Evolutionary conservation across 495 filamentous ascomycete genomes (phyloP).

Genomic region (Xylaria grammica): DNA sequence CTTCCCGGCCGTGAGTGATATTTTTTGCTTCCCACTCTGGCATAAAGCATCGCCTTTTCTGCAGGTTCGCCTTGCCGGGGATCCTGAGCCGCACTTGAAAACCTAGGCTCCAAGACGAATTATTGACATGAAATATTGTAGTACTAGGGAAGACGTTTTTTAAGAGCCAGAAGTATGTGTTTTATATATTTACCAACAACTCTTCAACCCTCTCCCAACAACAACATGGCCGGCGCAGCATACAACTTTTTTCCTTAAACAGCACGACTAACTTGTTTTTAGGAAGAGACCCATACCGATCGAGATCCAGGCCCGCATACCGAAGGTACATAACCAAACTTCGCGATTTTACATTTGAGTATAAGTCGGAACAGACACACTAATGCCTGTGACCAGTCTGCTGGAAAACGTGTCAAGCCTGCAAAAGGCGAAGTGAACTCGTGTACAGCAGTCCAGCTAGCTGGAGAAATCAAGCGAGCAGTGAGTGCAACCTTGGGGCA

Average conservation of each 20-base stretch:
- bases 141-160: conserved; percentile 26
- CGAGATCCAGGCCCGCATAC: conserved; percentile 65
- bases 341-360: background rate
- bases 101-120: background rate
- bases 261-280: conserved; percentile 70
- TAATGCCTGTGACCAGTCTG: conserved; percentile 28
- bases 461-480: conserved; percentile 40
- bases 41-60: background rate
- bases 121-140: conserved; percentile 6
- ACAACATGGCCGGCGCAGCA: too few relatives aligned
- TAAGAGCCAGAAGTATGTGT: conserved; percentile 54
- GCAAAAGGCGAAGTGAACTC: conserved; percentile 50
- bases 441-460: conserved; percentile 31
- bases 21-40: background rate
- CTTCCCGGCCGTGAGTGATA: conserved; percentile 22
- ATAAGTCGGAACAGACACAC: background rate
- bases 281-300: conserved; percentile 88
- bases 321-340: conserved; percentile 47
- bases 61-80: background rate
- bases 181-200: conserved; percentile 82
- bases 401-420: conserved; percentile 67
- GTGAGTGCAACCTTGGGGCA: conserved; percentile 8
- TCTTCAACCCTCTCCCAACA: conserved; percentile 78
- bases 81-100: background rate
- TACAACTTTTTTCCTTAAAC: background rate